Conservation (phyloP, 176 grass and related monocot species). For the Olyra latifolia region DNA sequence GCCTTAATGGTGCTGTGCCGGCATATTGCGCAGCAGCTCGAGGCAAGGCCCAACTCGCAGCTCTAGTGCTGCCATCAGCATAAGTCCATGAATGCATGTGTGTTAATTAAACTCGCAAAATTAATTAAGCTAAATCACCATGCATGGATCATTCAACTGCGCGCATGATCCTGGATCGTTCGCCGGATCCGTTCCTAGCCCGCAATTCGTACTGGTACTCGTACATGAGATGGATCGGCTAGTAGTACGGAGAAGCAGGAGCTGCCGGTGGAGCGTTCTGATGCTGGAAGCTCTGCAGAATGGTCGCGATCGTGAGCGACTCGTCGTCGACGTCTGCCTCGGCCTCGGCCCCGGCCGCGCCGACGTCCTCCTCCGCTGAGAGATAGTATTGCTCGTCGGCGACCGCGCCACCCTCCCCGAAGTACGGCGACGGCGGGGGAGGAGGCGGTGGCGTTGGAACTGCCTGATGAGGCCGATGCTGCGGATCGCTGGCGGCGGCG, state of each 20-base stretch:
- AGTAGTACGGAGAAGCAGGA: constrained; percentile 20
- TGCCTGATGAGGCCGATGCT: background rate
- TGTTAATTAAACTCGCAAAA: background rate
- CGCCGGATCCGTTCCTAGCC: no score
- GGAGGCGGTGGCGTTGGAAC: background rate
- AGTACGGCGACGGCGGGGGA: background rate
- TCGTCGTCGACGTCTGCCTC: constrained; percentile 35
- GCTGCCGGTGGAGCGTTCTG: background rate
- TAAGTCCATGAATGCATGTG: no score
- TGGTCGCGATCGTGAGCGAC: constrained; percentile 70
- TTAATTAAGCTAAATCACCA: no score
- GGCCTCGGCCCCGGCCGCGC: background rate
- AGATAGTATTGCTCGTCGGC: background rate
- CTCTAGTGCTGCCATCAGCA: no score
- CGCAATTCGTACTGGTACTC: background rate
- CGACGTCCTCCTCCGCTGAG: background rate
- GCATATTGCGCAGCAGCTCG: no score
- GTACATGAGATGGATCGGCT: background rate
- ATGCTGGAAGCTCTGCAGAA: constrained; percentile 66
- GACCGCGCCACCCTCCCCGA: background rate
- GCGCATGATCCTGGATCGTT: no score
- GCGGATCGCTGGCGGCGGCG: background rate
- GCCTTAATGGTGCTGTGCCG: no score
- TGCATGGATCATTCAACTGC: no score
- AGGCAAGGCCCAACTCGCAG: no score